Conservation (phyloP, 495 filamentous ascomycete genomes). For the Penicillium ochrochloron region DNA sequence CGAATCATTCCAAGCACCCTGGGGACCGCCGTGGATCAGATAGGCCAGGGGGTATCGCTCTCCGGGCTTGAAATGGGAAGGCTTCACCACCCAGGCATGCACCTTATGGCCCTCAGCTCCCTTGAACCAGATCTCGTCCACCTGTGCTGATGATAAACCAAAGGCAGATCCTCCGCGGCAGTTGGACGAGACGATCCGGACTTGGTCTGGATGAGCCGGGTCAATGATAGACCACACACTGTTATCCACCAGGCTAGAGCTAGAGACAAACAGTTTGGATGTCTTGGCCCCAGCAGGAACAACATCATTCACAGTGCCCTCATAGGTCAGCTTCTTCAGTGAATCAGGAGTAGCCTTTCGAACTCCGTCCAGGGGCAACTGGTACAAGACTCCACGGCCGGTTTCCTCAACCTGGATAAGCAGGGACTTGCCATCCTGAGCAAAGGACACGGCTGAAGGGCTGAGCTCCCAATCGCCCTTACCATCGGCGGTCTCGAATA, state of each 20-base stretch:
- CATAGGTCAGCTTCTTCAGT: slow-evolving; percentile 60
- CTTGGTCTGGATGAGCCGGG: slow-evolving; percentile 46
- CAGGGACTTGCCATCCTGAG: slow-evolving; percentile 64
- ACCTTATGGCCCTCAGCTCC: slow-evolving; percentile 65
- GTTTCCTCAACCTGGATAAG: slow-evolving; percentile 70
- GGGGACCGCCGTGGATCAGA: slow-evolving; percentile 87
- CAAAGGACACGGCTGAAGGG: slow-evolving; percentile 68
- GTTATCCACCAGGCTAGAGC: slow-evolving; percentile 70
- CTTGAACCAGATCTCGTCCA: slow-evolving; percentile 74
- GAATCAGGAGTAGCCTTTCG: slow-evolving; percentile 53
- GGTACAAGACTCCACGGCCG: slow-evolving; percentile 66
- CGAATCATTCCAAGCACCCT: slow-evolving; percentile 79
- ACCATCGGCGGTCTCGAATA: slow-evolving; percentile 64
- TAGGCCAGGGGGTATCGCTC: slow-evolving; percentile 83
- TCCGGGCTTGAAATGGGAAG: slow-evolving; percentile 71
- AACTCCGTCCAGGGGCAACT: slow-evolving; percentile 59
- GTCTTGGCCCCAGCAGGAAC: slow-evolving; percentile 53
- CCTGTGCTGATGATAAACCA: slow-evolving; percentile 63
- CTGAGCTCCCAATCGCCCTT: slow-evolving; percentile 69
- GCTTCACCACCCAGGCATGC: slow-evolving; percentile 83
- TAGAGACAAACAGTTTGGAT: slow-evolving; percentile 64
- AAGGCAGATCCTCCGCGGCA: slow-evolving; percentile 71
- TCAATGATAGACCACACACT: slow-evolving; percentile 66
- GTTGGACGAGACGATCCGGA: slow-evolving; percentile 63
- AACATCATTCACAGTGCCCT: slow-evolving; percentile 65